Conservation (phyloP, 306 rosid genomes). For the Trichosanthes truncata region DNA sequence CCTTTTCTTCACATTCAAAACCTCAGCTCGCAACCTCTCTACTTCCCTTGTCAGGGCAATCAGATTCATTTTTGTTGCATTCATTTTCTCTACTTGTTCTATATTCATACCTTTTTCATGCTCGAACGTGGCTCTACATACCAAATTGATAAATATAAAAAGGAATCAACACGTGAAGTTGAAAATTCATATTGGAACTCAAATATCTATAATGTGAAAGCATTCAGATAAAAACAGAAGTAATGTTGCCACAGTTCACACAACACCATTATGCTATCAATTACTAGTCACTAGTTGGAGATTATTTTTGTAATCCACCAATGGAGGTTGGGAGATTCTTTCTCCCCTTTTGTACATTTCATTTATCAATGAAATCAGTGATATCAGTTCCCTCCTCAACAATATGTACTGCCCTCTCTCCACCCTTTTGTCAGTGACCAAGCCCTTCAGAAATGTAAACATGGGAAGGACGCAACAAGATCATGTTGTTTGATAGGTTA, state of each 20-base stretch:
- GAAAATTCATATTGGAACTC: neutral
- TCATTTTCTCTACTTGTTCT: constrained; percentile 62
- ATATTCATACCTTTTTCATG: constrained; percentile 58
- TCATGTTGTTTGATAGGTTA: neutral
- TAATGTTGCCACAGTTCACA: neutral
- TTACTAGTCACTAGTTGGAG: too few species aligned
- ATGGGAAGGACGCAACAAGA: neutral
- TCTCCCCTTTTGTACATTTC: too few species aligned
- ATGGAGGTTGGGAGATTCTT: too few species aligned
- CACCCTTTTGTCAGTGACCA: neutral
- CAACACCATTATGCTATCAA: neutral
- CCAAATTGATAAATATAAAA: constrained; percentile 10
- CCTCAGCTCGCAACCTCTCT: constrained; percentile 54
- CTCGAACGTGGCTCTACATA: constrained; percentile 50
- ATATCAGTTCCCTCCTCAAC: too few species aligned
- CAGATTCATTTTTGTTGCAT: constrained; percentile 58
- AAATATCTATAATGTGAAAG: too few species aligned
- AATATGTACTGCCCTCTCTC: too few species aligned
- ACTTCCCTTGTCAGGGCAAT: constrained; percentile 73
- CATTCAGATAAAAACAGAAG: neutral
- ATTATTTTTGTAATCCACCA: too few species aligned
- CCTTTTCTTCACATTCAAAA: constrained; percentile 50
- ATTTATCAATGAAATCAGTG: too few species aligned
- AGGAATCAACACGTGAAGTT: constrained; percentile 16
- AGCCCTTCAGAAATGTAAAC: neutral